Evolutionary conservation across 108 stramenopile genomes (phyloP).

Genomic region (Fragilaria crotonensis): DNA sequence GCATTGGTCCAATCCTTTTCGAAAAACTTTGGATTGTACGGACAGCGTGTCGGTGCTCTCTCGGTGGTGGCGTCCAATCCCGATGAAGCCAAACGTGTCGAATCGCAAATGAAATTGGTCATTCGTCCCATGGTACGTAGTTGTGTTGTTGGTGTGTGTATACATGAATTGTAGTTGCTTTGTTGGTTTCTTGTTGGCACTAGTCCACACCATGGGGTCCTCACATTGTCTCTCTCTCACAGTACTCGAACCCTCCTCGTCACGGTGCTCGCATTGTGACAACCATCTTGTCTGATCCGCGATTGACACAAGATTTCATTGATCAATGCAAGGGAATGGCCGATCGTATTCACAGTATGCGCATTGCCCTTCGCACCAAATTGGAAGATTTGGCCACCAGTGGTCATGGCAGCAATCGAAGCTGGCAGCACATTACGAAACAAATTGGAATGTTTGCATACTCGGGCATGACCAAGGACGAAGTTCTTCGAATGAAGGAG

Average conservation of each 20-base stretch:
- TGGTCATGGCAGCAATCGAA: conserved; percentile 71
- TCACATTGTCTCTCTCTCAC: too few species aligned
- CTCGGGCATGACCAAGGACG: conserved; percentile 87
- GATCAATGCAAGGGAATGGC: conserved; percentile 97
- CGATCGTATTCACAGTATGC: conserved; percentile 91
- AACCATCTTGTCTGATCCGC: conserved; percentile 78
- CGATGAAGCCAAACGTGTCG: conserved; percentile 91
- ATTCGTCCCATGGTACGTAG: conserved; percentile 82
- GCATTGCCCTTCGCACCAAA: conserved; percentile 52
- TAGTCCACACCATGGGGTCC: too few species aligned
- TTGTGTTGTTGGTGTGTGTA: too few species aligned
- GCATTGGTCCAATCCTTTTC: conserved; percentile 95
- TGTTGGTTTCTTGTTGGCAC: too few species aligned
- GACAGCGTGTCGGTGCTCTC: conserved; percentile 93
- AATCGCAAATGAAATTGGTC: conserved; percentile 91
- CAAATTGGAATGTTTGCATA: conserved; percentile 99
- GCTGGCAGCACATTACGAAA: conserved; percentile 96
- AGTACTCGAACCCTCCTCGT: conserved; percentile 96
- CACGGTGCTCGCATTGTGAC: conserved; percentile 94
- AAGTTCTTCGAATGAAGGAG: conserved; percentile 80
- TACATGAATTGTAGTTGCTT: background rate
- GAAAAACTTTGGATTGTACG: conserved; percentile 99
- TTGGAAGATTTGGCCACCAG: conserved; percentile 73
- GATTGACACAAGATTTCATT: conserved; percentile 73
- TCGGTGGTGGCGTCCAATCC: conserved; percentile 77